A percentile compares a stretch with the other conserved stretches of the same genome.
phyloP scores from a whole-genome alignment of 2,329 filamentous ascomycete genomes.

The Emericellopsis atlantica region DNA sequence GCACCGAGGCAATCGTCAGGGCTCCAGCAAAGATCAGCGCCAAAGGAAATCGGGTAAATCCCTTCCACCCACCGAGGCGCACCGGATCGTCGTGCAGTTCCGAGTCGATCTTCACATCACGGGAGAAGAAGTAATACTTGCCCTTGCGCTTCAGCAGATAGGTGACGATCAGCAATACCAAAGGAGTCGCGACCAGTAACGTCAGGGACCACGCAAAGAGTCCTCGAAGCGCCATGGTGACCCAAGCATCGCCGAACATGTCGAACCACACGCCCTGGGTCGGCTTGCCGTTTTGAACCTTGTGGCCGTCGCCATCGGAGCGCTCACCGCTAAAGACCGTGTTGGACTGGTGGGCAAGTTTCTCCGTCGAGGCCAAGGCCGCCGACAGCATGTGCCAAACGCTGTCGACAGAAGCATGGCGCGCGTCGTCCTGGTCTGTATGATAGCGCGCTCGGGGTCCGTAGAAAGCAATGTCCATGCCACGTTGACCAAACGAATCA shows the following conservation, averaged over 20 bases:
- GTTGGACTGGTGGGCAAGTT: slow-evolving; percentile 56
- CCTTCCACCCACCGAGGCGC: slow-evolving; percentile 61
- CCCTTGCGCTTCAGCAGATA: slow-evolving; percentile 57
- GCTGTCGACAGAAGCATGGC: slow-evolving; percentile 57
- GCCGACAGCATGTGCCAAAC: slow-evolving; percentile 95
- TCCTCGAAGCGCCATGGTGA: slow-evolving; percentile 65
- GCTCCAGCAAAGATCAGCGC: slow-evolving; percentile 56
- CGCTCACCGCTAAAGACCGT: slow-evolving; percentile 50
- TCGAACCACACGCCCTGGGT: slow-evolving; percentile 85
- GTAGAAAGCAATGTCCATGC: slow-evolving; percentile 87
- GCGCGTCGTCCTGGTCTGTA: slow-evolving; percentile 75
- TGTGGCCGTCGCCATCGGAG: slow-evolving; percentile 40
- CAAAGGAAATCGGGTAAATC: slow-evolving; percentile 74
- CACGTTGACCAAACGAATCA: slow-evolving; percentile 65
- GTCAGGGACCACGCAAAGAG: slow-evolving; percentile 83
- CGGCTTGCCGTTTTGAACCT: slow-evolving; percentile 53
- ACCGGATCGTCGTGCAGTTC: slow-evolving; percentile 50
- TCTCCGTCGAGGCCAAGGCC: slow-evolving; percentile 60
- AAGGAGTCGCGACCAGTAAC: slow-evolving; percentile 65
- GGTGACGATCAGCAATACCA: slow-evolving; percentile 58
- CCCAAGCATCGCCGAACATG: slow-evolving; percentile 68
- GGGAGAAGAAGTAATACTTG: slow-evolving; percentile 81
- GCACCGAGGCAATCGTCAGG: slow-evolving; percentile 59
- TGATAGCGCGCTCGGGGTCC: slow-evolving; percentile 79
- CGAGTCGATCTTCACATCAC: slow-evolving; percentile 37